These are phyloP conservation scores for Pythium dissotocum DNA, from an alignment of 352 stramenopile species.

Conservation along the genomic window DNA sequence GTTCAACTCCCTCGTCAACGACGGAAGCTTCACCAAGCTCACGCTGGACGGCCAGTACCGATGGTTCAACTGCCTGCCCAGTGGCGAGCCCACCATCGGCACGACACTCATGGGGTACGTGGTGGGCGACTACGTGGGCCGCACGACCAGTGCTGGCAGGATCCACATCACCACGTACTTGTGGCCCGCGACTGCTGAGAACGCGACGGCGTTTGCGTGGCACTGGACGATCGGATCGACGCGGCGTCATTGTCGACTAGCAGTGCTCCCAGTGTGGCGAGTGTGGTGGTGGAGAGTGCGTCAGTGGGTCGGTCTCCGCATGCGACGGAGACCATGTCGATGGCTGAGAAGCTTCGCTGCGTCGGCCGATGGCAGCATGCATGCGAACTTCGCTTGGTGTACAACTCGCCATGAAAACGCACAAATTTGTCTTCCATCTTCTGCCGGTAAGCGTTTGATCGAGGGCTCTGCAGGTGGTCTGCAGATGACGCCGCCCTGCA, in stretches of 20 bases:
- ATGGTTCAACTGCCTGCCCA: conserved; percentile 4
- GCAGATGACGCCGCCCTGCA: no score
- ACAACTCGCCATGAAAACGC: no score
- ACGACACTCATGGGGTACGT: conserved; percentile 10
- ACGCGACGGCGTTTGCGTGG: not conserved
- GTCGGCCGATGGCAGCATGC: conserved; percentile 9
- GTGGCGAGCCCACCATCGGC: not conserved
- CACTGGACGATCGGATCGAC: conserved; percentile 19
- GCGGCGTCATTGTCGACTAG: not conserved
- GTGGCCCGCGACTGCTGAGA: not conserved
- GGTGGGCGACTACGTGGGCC: conserved; percentile 13
- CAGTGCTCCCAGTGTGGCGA: not conserved
- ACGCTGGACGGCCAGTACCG: conserved; percentile 6
- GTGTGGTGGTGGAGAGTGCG: conserved; percentile 10
- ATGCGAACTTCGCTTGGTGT: not conserved
- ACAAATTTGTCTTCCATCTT: no score
- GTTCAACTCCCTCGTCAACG: not conserved
- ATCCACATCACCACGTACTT: conserved; percentile 9
- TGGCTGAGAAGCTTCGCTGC: conserved; percentile 14
- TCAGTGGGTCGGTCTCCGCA: not conserved
- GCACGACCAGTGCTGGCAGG: not conserved
- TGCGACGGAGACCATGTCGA: conserved; percentile 14
- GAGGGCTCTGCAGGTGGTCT: no score
- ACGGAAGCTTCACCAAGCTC: not conserved
- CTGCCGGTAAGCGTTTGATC: no score